These are phyloP conservation scores for Pseudocercospora crystallina DNA, from an alignment of 2,329 filamentous ascomycete species.

Conservation along the genomic window DNA sequence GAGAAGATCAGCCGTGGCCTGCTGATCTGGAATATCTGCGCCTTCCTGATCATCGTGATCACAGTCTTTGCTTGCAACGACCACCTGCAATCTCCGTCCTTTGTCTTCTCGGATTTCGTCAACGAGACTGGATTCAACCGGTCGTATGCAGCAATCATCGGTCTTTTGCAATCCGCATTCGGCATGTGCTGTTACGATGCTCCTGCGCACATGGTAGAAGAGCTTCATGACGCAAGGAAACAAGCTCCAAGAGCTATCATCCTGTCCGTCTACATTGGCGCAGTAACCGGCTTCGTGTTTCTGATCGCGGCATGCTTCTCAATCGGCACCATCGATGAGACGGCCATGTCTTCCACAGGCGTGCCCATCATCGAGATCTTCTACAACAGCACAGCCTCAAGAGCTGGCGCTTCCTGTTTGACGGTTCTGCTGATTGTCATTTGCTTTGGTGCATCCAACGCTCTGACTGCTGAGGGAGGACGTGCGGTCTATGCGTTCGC, in stretches of 20 bases:
- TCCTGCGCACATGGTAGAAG: slow-evolving; percentile 56
- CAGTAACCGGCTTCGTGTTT: slow-evolving; percentile 50
- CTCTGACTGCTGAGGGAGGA: slow-evolving; percentile 50
- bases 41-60: slow-evolving; percentile 54
- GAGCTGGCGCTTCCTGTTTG: slow-evolving; percentile 47
- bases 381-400: slow-evolving; percentile 49
- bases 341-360: slow-evolving; percentile 48
- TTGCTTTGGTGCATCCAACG: slow-evolving; percentile 46
- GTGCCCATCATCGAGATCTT: slow-evolving; percentile 57
- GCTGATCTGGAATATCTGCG: slow-evolving; percentile 54
- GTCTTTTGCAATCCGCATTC: slow-evolving; percentile 55
- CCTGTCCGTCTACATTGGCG: slow-evolving; percentile 46
- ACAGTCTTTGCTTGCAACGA: slow-evolving; percentile 56
- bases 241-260: slow-evolving; percentile 53
- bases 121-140: slow-evolving; percentile 55
- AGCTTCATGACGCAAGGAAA: slow-evolving; percentile 53
- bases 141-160: slow-evolving; percentile 54
- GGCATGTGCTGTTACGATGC: slow-evolving; percentile 56
- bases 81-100: slow-evolving; percentile 54
- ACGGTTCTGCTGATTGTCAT: slow-evolving; percentile 52
- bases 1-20: slow-evolving; percentile 53
- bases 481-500: slow-evolving; percentile 50
- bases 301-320: slow-evolving; percentile 52
- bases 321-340: slow-evolving; percentile 51
- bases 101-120: slow-evolving; percentile 57